A percentile compares a stretch with the other conserved stretches of the same genome.
These are phyloP conservation scores for Collybia nuda DNA, from an alignment of 768 basidiomycete genomes.

Conservation along the genomic window DNA sequence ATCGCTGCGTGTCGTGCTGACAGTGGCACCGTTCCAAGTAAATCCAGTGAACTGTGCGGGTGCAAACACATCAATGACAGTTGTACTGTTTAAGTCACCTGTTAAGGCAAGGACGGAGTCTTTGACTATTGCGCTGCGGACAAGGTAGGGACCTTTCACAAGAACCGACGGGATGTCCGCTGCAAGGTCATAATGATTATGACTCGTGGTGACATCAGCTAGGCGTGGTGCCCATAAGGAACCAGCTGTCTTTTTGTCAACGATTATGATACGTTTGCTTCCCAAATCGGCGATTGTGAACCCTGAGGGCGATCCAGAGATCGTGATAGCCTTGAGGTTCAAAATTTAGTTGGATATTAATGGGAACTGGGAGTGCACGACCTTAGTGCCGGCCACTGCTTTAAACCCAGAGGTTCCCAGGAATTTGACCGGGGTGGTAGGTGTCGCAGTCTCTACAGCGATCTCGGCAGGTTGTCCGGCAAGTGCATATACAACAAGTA, in stretches of 20 bases:
- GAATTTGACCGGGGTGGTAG: slow-evolving; percentile 4
- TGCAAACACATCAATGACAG: slow-evolving; percentile 54
- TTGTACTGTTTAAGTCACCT: slow-evolving; percentile 58
- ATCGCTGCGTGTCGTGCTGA: slow-evolving; percentile 28
- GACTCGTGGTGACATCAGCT: slow-evolving; percentile 5
- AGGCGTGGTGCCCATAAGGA: slow-evolving; percentile 63
- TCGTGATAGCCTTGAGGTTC: slow-evolving; percentile 31
- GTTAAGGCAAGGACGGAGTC: slow-evolving; percentile 25
- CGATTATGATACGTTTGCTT: slow-evolving; percentile 47
- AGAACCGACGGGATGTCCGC: slow-evolving; percentile 27
- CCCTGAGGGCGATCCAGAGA: slow-evolving; percentile 38
- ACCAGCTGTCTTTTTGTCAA: slow-evolving; percentile 52
- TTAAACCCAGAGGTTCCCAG: slow-evolving; percentile 16
- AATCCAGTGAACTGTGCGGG: slow-evolving; percentile 40
- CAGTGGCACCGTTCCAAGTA: slow-evolving; percentile 57
- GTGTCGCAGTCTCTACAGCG: slow-evolving; percentile 1
- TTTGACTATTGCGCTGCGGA: slow-evolving; percentile 25
- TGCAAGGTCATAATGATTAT: slow-evolving; percentile 25
- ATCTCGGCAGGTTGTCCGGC: slow-evolving; percentile 31
- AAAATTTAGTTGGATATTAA: too few relatives aligned
- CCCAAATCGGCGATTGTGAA: slow-evolving; percentile 40
- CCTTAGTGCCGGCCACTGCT: slow-evolving; percentile 13
- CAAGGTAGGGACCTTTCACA: slow-evolving; percentile 33
- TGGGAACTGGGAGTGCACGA: neutral
- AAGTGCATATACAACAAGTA: slow-evolving; percentile 33